Evolutionary conservation across 225 moss, liverwort and hornwort genomes (phyloP), one percentile per base, ranked within the genome.

Genomic region (Climacium dendroides): DNA sequence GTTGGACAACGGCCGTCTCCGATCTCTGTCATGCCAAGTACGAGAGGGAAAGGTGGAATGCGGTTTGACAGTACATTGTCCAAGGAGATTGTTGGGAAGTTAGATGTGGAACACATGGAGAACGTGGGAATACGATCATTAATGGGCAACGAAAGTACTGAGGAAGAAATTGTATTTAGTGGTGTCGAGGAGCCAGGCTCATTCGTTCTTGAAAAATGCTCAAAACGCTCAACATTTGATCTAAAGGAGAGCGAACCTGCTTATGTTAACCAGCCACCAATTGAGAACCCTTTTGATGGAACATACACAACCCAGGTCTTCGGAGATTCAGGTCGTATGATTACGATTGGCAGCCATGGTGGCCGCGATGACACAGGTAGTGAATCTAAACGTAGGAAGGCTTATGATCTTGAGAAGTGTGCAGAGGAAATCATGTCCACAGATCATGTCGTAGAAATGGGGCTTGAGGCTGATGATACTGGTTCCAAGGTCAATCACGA

Each of bases 331-430:
- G 93, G 92, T 74, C 92, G 90, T 57, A 81, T 91, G 93, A 90
- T 91, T 54, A 64, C 88, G 75, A 90, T 92, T 82, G 87, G 89
- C 83, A 87, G 89, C 37, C 83, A 93, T 41, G 93, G 89, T 88
- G 91, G 88, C 74, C 93, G 89, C 54, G 92, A 92, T 47, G 94
- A 94, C 84, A 92, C 91, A 91, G 94, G 94, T 87, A 94, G 94
- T 89, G 94, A 94, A 87, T 94, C 92, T 88, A 94, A 92, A 92
- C 92, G 94, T 78, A 94, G 94, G 73, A 94, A 94, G 77, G 92
- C 94, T 83, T 94, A 91, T 90, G 92, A 92, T 90, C 89, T 92
- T 83, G 90, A 93, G 88, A 90, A 87, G 79, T 87, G 78, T 80
- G 81, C 89, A 88, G 90, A 92, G 85, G 87, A 92, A 81, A 86